Evolutionary conservation across 2,329 filamentous ascomycete species (phyloP).

Genomic region (Lasiodiplodia citricola): DNA sequence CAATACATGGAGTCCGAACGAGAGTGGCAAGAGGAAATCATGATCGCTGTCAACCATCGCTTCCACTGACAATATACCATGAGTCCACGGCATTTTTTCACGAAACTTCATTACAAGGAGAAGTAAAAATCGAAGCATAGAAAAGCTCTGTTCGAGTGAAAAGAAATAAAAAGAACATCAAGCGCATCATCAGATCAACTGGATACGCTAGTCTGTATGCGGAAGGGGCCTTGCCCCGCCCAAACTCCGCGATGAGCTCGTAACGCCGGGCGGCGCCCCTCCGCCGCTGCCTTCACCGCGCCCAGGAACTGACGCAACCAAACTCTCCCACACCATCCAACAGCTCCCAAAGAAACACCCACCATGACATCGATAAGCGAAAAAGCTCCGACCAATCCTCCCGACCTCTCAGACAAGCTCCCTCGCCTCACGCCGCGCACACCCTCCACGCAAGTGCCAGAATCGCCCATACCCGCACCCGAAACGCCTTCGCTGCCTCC

Average conservation of each 20-base stretch:
- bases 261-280: neutral
- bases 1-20: too few species aligned
- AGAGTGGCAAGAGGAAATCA: too few species aligned
- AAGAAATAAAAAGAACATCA: neutral
- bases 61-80: too few species aligned
- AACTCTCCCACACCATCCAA: neutral
- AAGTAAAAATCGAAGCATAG: too few species aligned
- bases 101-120: too few species aligned
- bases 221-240: neutral
- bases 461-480: conserved; percentile 63
- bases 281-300: neutral
- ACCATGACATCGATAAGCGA: conserved; percentile 13
- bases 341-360: neutral
- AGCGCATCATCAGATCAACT: neutral
- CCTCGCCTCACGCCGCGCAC: conserved; percentile 45
- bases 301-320: neutral
- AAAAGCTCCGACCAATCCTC: conserved; percentile 16
- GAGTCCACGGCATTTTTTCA: too few species aligned
- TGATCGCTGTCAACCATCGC: too few species aligned
- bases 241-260: neutral
- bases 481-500: conserved; percentile 75
- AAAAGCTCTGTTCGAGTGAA: neutral
- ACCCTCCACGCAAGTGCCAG: conserved; percentile 32
- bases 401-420: conserved; percentile 38
- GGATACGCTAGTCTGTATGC: neutral